These are phyloP conservation scores for Colletotrichum scovillei DNA, from an alignment of 2,329 filamentous ascomycete genomes.

Conservation along the genomic window DNA sequence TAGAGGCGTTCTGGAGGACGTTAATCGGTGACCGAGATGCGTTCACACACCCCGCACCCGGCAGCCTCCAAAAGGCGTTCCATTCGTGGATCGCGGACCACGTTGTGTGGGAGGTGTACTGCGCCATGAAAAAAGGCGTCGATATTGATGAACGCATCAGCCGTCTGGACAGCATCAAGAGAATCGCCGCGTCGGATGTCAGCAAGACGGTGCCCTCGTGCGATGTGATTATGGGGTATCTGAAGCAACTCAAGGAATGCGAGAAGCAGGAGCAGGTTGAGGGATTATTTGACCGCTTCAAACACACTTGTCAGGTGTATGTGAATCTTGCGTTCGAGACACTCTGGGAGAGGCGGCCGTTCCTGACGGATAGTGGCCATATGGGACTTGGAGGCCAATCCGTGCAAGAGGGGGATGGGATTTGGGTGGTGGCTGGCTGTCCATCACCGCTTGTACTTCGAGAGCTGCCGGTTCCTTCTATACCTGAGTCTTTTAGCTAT, in stretches of 20 bases:
- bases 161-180: slow-evolving; percentile 8
- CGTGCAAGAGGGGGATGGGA: slow-evolving; percentile 3
- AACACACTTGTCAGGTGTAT: slow-evolving; percentile 18
- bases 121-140: slow-evolving; percentile 7
- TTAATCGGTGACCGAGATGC: slow-evolving; percentile 41
- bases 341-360: slow-evolving; percentile 23
- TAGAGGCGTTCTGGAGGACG: slow-evolving; percentile 43
- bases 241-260: slow-evolving; percentile 6
- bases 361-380: slow-evolving; percentile 10
- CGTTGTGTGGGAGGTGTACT: slow-evolving; percentile 20
- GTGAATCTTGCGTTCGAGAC: slow-evolving; percentile 27
- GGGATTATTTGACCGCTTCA: slow-evolving; percentile 6
- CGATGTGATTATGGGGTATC: slow-evolving; percentile 1
- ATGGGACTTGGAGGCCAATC: slow-evolving; percentile 24
- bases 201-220: slow-evolving; percentile 7
- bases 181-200: slow-evolving; percentile 7
- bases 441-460: slow-evolving; percentile 20
- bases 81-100: slow-evolving; percentile 26
- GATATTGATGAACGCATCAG: not conserved
- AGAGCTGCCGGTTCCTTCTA: not conserved
- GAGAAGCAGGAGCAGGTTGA: not conserved
- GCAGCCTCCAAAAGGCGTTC: slow-evolving; percentile 10
- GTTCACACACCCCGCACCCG: slow-evolving; percentile 5
- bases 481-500: not conserved
- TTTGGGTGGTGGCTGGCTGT: slow-evolving; percentile 26